Conservation (phyloP, 2,329 filamentous ascomycete genomes). For the Cryphonectria carpinicola region DNA sequence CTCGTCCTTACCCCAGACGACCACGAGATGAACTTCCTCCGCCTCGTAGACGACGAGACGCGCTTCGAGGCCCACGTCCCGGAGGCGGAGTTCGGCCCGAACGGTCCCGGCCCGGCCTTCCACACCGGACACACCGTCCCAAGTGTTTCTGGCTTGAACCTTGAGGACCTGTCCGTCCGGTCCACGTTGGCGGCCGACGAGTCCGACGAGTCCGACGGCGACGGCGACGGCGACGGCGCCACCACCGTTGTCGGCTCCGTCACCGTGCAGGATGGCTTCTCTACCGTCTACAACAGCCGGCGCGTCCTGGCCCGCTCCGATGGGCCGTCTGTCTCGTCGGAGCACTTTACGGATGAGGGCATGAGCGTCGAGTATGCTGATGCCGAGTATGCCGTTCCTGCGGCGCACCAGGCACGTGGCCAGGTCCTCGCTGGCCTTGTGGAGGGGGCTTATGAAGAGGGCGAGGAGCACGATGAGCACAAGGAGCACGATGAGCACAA, state of each 20-base stretch:
- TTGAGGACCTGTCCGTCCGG: constrained; percentile 39
- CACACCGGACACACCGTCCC: constrained; percentile 48
- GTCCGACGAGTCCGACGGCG: constrained; percentile 21
- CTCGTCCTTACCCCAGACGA: constrained; percentile 57
- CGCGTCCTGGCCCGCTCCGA: constrained; percentile 41
- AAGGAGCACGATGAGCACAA: not conserved
- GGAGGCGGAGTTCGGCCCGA: constrained; percentile 48
- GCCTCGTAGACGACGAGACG: constrained; percentile 42
- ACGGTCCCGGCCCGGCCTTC: constrained; percentile 51
- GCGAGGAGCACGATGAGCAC: constrained; percentile 2
- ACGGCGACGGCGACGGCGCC: constrained; percentile 34
- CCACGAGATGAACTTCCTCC: constrained; percentile 64
- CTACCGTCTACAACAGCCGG: constrained; percentile 40
- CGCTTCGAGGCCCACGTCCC: constrained; percentile 49
- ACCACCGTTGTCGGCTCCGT: constrained; percentile 41
- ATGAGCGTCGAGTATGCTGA: constrained; percentile 36
- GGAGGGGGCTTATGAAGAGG: constrained; percentile 9
- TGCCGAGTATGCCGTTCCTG: constrained; percentile 34
- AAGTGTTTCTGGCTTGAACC: constrained; percentile 35
- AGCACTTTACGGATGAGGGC: constrained; percentile 42
- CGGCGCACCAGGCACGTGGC: constrained; percentile 32
- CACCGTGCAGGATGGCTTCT: constrained; percentile 46
- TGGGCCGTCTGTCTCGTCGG: constrained; percentile 37
- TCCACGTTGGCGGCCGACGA: not conserved
- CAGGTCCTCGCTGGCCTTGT: constrained; percentile 31